phyloP scores from a whole-genome alignment of 129 eudicot genomes.

The Lactuca saligna region DNA sequence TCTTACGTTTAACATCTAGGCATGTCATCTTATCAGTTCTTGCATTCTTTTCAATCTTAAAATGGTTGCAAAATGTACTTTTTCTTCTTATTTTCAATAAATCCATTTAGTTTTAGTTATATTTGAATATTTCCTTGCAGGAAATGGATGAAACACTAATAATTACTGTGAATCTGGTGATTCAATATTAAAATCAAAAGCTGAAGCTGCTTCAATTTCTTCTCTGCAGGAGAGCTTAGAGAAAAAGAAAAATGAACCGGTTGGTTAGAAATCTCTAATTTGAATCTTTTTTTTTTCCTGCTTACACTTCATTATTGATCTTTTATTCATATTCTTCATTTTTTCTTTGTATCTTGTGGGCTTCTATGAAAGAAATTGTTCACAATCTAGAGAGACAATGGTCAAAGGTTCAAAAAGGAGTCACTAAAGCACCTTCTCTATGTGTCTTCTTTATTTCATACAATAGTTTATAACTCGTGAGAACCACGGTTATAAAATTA shows the following conservation, averaged over 20 bases:
- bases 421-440: constrained; percentile 79
- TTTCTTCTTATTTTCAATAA: neutral
- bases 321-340: neutral
- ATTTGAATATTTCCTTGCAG: constrained; percentile 28
- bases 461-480: too few species aligned
- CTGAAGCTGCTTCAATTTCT: constrained; percentile 38
- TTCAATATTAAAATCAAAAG: constrained; percentile 27
- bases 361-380: constrained; percentile 58
- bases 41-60: neutral
- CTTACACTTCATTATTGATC: neutral
- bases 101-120: neutral
- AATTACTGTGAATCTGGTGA: constrained; percentile 30
- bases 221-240: constrained; percentile 58
- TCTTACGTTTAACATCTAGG: constrained; percentile 12
- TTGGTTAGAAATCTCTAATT: constrained; percentile 30
- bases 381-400: constrained; percentile 63
- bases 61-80: constrained; percentile 1
- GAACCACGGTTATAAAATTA: too few species aligned
- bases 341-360: constrained; percentile 32
- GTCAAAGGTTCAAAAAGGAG: constrained; percentile 68
- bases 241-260: constrained; percentile 77
- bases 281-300: neutral
- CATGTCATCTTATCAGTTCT: constrained; percentile 32
- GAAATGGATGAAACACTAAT: constrained; percentile 54
- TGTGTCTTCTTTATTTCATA: constrained; percentile 36